Percentiles rank a stretch among this genome's conserved stretches.
These are phyloP conservation scores for Symbiodinium natans DNA, from an alignment of 73 alveolate genomes.

Conservation along the genomic window DNA sequence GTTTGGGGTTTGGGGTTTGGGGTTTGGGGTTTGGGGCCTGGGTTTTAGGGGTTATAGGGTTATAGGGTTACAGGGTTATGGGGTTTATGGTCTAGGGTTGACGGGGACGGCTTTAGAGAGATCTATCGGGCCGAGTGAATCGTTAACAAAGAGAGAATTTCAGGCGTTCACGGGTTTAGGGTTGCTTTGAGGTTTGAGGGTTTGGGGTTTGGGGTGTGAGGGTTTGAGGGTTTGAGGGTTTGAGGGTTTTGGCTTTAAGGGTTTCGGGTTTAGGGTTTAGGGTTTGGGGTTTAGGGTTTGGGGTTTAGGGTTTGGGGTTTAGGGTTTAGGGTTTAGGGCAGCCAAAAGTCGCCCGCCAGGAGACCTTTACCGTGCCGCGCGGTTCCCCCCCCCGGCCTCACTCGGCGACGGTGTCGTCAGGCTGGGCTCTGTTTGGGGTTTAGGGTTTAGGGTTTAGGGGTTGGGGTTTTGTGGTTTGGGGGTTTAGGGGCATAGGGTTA, in stretches of 20 bases:
- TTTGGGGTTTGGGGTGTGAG: too few relatives aligned
- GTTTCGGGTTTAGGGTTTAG: too few relatives aligned
- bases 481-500: neutral
- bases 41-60: neutral
- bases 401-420: neutral
- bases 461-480: neutral
- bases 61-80: neutral
- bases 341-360: neutral
- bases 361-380: neutral
- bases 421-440: neutral
- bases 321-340: too few relatives aligned
- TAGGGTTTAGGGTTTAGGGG: neutral
- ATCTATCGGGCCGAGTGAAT: too few relatives aligned
- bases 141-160: neutral
- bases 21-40: too few relatives aligned
- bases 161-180: too few relatives aligned
- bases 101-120: neutral
- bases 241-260: too few relatives aligned
- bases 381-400: neutral
- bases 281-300: too few relatives aligned
- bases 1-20: neutral
- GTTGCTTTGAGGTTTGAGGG: too few relatives aligned
- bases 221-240: too few relatives aligned
- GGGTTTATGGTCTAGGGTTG: neutral
- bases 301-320: too few relatives aligned